Base-by-base conservation (phyloP, 1,139 yeast genomes). In the Blastobotrys ciferrii region DNA sequence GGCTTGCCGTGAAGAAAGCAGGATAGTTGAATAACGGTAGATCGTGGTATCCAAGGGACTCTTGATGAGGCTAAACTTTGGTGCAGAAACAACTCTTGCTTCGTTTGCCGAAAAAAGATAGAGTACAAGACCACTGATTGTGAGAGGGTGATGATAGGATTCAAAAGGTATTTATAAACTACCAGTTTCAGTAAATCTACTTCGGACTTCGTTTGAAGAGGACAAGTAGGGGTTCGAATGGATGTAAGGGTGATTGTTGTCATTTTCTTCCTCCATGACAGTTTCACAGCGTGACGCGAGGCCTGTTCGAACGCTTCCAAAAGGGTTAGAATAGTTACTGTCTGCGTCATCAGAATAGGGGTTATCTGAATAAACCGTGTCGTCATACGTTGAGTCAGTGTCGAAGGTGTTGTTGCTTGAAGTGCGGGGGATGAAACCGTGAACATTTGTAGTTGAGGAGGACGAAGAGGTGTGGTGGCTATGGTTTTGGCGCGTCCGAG, bases 121-220 rank as follows among this genome's bases (percentile, higher is more conserved):
- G n/a, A n/a, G n/a, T n/a, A n/a, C n/a, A n/a, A n/a, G n/a, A n/a
- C n/a, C n/a, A n/a, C n/a, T n/a, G n/a, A n/a, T n/a, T n/a, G n/a
- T n/a, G n/a, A n/a, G n/a, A n/a, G n/a, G n/a, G n/a, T n/a, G n/a
- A n/a, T n/a, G n/a, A n/a, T n/a, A n/a, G n/a, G n/a, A n/a, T n/a
- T n/a, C n/a, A n/a, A n/a, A n/a, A n/a, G n/a, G 28, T 23, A 23
- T 23, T 45, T 48, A 57, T 42, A 57, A 37, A 46, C 59, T 55
- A 19, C 59, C 58, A 5, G 59, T 53, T 44, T 57, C 61, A n/a
- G 57, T 57, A 45, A 57, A 57, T 23, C 59, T 40, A 38, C 55
- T 48, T n/a, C 40, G 40, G 4, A 36, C 28, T 11, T 36, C 40
- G 28, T 7, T 15, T 4, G 28, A 18, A 7, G 40, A 36, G 14